Conservation (phyloP, 2,329 filamentous ascomycete genomes). For the Diplodia intermedia region DNA sequence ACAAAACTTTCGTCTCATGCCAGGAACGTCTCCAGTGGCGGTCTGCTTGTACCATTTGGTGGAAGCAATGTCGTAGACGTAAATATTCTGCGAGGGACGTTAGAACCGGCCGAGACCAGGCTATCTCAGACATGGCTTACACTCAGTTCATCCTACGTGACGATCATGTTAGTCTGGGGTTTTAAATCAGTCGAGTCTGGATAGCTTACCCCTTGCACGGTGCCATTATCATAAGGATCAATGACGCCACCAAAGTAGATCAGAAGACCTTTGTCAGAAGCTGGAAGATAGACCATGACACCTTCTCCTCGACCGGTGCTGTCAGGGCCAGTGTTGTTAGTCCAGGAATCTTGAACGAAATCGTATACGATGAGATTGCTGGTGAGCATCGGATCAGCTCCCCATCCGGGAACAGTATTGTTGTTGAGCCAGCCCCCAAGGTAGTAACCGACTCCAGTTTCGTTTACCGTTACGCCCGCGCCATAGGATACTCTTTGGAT, state of each 20-base stretch:
- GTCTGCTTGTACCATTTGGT: slow-evolving; percentile 67
- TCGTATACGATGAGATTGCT: slow-evolving; percentile 63
- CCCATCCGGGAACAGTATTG: slow-evolving; percentile 60
- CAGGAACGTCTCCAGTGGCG: slow-evolving; percentile 61
- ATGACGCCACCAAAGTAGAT: slow-evolving; percentile 68
- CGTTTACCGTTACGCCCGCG: slow-evolving; percentile 62
- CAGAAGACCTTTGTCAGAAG: slow-evolving; percentile 65
- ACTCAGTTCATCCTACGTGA: slow-evolving; percentile 21
- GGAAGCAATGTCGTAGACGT: slow-evolving; percentile 67
- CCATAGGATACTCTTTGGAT: slow-evolving; percentile 63
- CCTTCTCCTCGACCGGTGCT: slow-evolving; percentile 64
- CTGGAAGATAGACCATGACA: slow-evolving; percentile 65
- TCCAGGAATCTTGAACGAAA: slow-evolving; percentile 60
- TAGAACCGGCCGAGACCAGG: slow-evolving; percentile 35
- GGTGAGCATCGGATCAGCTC: slow-evolving; percentile 56
- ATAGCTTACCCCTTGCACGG: slow-evolving; percentile 44
- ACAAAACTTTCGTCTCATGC: slow-evolving; percentile 64
- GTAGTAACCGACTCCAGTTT: slow-evolving; percentile 65
- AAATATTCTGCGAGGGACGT: slow-evolving; percentile 52
- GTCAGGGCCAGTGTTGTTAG: slow-evolving; percentile 63
- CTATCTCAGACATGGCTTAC: not conserved
- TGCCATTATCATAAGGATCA: slow-evolving; percentile 57
- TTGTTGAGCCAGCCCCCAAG: slow-evolving; percentile 69
- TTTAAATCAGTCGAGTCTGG: slow-evolving; percentile 36
- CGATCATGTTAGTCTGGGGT: slow-evolving; percentile 25